These are phyloP conservation scores for Bassia scoparia DNA, from an alignment of 148 eudicot genomes.

Conservation along the genomic window DNA sequence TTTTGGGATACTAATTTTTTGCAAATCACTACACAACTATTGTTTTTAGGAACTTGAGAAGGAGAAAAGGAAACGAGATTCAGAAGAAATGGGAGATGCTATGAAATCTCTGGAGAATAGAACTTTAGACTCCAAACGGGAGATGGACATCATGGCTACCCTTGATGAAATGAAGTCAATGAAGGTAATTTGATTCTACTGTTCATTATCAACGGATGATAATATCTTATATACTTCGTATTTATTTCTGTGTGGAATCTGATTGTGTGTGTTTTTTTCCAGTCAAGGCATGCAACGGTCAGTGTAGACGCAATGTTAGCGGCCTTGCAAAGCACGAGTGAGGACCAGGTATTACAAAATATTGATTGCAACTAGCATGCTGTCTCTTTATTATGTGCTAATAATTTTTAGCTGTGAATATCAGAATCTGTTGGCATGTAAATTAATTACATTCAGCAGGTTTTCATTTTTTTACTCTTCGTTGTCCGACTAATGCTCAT, in stretches of 20 bases:
- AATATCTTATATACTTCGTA: too few species aligned
- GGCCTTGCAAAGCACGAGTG: slow-evolving; percentile 60
- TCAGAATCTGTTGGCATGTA: background rate
- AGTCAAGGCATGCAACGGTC: slow-evolving; percentile 83
- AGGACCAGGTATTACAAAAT: slow-evolving; percentile 22
- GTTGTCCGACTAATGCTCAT: background rate
- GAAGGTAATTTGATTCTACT: slow-evolving; percentile 49
- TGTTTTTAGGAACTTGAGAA: slow-evolving; percentile 48
- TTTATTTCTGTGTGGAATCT: background rate
- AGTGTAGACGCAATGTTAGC: slow-evolving; percentile 81
- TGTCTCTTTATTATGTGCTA: background rate
- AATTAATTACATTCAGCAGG: background rate
- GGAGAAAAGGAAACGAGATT: slow-evolving; percentile 62
- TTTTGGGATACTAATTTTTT: background rate
- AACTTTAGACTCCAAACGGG: slow-evolving; percentile 80
- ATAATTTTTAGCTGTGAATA: background rate
- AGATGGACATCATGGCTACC: slow-evolving; percentile 93
- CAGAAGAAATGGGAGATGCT: slow-evolving; percentile 96
- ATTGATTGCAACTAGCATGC: background rate
- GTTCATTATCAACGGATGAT: background rate
- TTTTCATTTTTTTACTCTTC: background rate
- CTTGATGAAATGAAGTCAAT: slow-evolving; percentile 95
- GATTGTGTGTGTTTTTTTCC: slow-evolving; percentile 22
- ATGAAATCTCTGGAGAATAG: slow-evolving; percentile 97
- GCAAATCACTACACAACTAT: background rate